A percentile compares a stretch with the other conserved stretches of the same genome.
These are phyloP conservation scores for Flagelloscypha sp. DNA, from an alignment of 768 basidiomycete genomes.

Conservation along the genomic window DNA sequence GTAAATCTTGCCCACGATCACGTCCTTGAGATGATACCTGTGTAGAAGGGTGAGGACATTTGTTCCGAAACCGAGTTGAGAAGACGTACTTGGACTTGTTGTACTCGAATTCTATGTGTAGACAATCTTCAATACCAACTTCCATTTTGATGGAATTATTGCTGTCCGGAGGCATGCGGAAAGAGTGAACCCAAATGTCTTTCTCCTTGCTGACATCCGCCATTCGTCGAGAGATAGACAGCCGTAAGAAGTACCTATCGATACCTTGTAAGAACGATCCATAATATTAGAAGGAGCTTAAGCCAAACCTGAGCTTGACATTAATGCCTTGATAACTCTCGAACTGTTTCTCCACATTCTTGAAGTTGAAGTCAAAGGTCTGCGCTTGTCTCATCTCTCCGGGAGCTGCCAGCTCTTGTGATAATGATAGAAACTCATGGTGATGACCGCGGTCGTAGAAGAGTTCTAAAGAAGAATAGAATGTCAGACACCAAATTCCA, in stretches of 20 bases:
- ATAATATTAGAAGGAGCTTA: background rate
- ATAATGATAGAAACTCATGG: conserved; percentile 93
- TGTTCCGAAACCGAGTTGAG: conserved; percentile 1
- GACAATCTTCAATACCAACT: conserved; percentile 97
- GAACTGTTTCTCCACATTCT: conserved; percentile 99
- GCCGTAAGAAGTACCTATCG: conserved; percentile 82
- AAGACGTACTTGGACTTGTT: conserved; percentile 86
- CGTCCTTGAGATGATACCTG: conserved; percentile 98
- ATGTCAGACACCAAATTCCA: conserved; percentile 1
- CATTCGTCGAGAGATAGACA: conserved; percentile 84
- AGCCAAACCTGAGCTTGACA: conserved; percentile 77
- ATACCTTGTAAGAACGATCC: background rate
- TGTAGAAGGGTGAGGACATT: background rate
- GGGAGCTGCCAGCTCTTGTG: conserved; percentile 92
- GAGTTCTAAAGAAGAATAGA: conserved; percentile 42
- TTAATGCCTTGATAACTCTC: conserved; percentile 98
- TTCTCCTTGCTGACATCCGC: conserved; percentile 90
- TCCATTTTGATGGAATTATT: conserved; percentile 99
- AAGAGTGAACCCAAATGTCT: conserved; percentile 97
- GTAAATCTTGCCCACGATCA: conserved; percentile 99
- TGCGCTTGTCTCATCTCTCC: conserved; percentile 96
- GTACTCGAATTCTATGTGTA: conserved; percentile 99
- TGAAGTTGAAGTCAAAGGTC: conserved; percentile 94
- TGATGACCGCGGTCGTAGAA: conserved; percentile 99
- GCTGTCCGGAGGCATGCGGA: conserved; percentile 95